Conservation (phyloP, 331 rosid species). For the Stylosanthes scabra region DNA sequence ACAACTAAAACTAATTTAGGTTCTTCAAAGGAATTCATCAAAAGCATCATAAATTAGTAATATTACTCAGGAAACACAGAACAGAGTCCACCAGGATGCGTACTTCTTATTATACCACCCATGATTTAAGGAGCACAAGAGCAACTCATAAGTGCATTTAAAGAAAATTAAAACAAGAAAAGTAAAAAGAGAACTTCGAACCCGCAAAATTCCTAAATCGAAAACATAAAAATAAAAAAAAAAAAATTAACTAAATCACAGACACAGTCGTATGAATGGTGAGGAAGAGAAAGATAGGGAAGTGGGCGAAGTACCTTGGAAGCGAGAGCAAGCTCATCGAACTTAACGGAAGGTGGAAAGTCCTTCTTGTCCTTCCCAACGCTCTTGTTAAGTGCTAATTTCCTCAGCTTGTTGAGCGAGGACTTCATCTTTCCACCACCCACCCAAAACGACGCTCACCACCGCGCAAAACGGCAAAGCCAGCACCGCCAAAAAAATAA, state of each 20-base stretch:
- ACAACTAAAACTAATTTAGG: not conserved
- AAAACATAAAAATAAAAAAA: constrained; percentile 27
- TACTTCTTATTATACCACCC: not conserved
- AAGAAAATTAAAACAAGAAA: not conserved
- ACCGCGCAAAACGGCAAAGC: constrained; percentile 27
- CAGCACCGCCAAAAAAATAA: not conserved
- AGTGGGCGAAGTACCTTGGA: constrained; percentile 55
- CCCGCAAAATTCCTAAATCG: not conserved
- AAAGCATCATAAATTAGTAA: too few species aligned
- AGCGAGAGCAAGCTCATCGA: constrained; percentile 83
- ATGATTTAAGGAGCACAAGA: constrained; percentile 1
- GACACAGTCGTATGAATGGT: too few species aligned
- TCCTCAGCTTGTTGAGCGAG: constrained; percentile 65
- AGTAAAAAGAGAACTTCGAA: not conserved
- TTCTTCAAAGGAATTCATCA: not conserved
- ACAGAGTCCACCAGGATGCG: not conserved
- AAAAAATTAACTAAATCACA: not conserved
- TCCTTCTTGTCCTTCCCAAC: constrained; percentile 61
- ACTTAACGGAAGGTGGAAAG: constrained; percentile 58
- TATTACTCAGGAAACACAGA: not conserved
- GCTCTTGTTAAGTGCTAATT: constrained; percentile 69
- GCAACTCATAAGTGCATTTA: not conserved
- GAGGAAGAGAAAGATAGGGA: not conserved
- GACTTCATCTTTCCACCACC: constrained; percentile 67
- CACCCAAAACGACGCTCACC: constrained; percentile 32